These are phyloP conservation scores for Paecilomyces sp. DNA, from an alignment of 2,329 filamentous ascomycete species.

Conservation along the genomic window DNA sequence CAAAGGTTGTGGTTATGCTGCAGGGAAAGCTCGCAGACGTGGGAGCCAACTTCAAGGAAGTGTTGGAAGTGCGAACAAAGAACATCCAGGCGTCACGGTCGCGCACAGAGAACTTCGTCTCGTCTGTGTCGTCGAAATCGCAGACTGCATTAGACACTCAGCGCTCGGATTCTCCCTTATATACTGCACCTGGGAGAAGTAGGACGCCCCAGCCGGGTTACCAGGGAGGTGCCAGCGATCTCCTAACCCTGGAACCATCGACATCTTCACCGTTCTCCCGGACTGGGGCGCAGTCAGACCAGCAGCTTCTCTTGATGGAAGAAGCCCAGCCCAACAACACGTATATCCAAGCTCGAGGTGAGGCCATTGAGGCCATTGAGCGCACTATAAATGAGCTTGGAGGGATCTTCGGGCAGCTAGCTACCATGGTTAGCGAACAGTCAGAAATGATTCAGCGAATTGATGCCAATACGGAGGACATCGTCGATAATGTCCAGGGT, in stretches of 20 bases:
- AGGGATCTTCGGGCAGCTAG: slow-evolving; percentile 86
- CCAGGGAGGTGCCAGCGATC: slow-evolving; percentile 51
- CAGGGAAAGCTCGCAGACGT: slow-evolving; percentile 91
- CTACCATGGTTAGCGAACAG: slow-evolving; percentile 95
- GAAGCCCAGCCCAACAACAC: slow-evolving; percentile 77
- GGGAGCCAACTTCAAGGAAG: slow-evolving; percentile 92
- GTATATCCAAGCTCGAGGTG: slow-evolving; percentile 88
- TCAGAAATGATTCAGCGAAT: slow-evolving; percentile 97
- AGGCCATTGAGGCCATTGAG: slow-evolving; percentile 95
- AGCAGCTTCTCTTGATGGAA: slow-evolving; percentile 88
- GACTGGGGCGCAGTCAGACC: slow-evolving; percentile 58
- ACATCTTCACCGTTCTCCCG: slow-evolving; percentile 40
- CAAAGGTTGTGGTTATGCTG: slow-evolving; percentile 67
- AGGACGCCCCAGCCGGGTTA: slow-evolving; percentile 53
- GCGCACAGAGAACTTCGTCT: slow-evolving; percentile 94
- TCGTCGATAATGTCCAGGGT: slow-evolving; percentile 96
- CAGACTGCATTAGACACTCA: slow-evolving; percentile 56
- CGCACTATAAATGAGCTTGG: slow-evolving; percentile 90
- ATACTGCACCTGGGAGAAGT: slow-evolving; percentile 64
- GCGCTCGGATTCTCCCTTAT: slow-evolving; percentile 77
- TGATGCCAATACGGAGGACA: slow-evolving; percentile 94
- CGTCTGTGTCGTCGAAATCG: slow-evolving; percentile 72
- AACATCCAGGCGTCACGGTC: slow-evolving; percentile 93
- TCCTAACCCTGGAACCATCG: slow-evolving; percentile 73
- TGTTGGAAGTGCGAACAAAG: slow-evolving; percentile 90